Evolutionary conservation across 2,329 filamentous ascomycete species (phyloP).

Genomic region (Aureobasidium subglaciale): DNA sequence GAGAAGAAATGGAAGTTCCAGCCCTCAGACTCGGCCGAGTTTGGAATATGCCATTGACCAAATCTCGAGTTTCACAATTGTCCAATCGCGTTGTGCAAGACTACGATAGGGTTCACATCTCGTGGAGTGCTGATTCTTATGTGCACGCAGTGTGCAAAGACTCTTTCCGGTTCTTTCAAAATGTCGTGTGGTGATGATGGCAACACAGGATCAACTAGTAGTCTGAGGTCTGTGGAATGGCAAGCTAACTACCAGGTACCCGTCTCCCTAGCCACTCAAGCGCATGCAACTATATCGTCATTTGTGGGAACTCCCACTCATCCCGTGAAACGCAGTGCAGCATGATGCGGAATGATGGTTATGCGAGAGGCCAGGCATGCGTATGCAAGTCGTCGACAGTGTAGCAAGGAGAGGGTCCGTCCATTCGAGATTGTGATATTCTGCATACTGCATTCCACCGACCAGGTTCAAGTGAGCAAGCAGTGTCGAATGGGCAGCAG

Average conservation of each 20-base stretch:
- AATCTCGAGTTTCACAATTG: neutral
- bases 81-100: neutral
- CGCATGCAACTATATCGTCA: neutral
- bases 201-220: constrained; percentile 1
- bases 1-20: constrained; percentile 10
- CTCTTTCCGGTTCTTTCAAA: constrained; percentile 1
- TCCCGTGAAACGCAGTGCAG: neutral
- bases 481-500: neutral
- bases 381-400: neutral
- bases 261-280: neutral
- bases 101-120: neutral
- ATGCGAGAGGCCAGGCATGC: neutral
- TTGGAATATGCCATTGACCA: constrained; percentile 1
- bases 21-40: neutral
- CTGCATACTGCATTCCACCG: neutral
- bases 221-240: neutral
- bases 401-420: neutral
- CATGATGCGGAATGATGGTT: neutral
- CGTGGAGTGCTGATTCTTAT: neutral
- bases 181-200: neutral
- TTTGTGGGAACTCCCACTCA: neutral
- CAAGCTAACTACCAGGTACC: neutral
- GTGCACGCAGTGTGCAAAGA: neutral
- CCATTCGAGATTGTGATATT: neutral
- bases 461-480: constrained; percentile 5